Evolutionary conservation across 2,329 filamentous ascomycete species (phyloP), one percentile per base, ranked within the genome.

Genomic region (Fusarium pseudograminearum): DNA sequence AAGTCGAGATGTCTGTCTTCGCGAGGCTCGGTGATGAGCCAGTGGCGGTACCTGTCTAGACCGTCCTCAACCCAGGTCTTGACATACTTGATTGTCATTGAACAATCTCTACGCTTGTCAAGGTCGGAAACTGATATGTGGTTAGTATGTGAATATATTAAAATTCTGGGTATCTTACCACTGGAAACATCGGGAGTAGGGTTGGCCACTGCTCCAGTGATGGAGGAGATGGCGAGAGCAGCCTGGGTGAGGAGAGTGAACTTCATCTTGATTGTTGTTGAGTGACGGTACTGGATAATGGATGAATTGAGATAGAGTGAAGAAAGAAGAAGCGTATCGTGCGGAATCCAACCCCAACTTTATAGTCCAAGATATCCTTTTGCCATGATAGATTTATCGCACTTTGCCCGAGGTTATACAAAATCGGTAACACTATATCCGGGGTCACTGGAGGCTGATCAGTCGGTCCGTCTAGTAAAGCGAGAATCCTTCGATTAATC

Each of bases 1-100:
- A 60, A 34, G 4, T 60, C 2, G 9, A 57, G 57, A 45, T 60
- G 51, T 4, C 2, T 22, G 11, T 57, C 51, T 5, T 60, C 20
- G 33, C 57, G 51, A 41, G 51, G 57, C 3, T 20, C 26, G 11
- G 57, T 60, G 18, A 60, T 40, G 2, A 60, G 57, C 57, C 57
- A 60, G 3, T 40, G 36, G 24, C 57, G 51, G 9, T 60, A 60
- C 16, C 57, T 38, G 1, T 60, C 57, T 26, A 60, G 0, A 7
- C 51, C 57, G 6, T 2, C 5, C 41, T 60, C 24, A 0, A 60
- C 57, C 4, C 8, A 60, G 18, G 9, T 7, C 18, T 24, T 47
- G 2, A 6, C 24, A 14, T 60, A 60, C 24, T 46, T 34, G 18
- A 57, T 30, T 4, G 57, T 57, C 33, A 57, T n/a, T 14, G 40